Evolutionary conservation across 306 rosid species (phyloP), one percentile per base, ranked within the genome.

Genomic region (Glycine soja): DNA sequence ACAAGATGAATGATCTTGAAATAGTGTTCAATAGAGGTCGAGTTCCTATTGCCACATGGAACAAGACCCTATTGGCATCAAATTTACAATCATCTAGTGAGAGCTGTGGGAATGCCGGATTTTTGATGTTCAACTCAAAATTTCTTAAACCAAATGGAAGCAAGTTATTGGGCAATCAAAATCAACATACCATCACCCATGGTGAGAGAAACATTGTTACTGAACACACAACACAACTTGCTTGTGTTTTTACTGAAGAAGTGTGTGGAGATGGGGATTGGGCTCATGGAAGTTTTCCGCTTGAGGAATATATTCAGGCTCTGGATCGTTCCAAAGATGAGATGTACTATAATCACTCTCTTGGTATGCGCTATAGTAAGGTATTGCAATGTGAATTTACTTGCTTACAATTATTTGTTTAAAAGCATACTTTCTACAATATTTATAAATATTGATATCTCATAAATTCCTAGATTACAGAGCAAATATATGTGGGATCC

Each of bases 311-410:
- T 81, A 79, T 90, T 72, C 82, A 88, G 88, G 99, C 97, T 72
- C 79, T 92, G 42, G 95, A 91, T 56, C 92, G 99, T 81, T 85
- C 97, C 62, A 91, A 90, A 81, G 97, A 88, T 81, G 97, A 95
- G 81, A 82, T 93, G 70, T 88, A 90, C 87, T 93, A 95, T 82
- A 85, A 91, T 88, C 97, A 91, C 78, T 83, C 93, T 64, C 92
- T 90, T 79, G 97, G 97, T 68, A 93, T 93, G 99, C 90, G 90
- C 74, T 91, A 90, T 69, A 91, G 91, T 85, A 95, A 95, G 99
- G 99, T 95, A 77, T 81, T 79, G 40, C 52, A 68, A 72, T 48
- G 43, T 70, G 70, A 53, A 69, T 58, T 62, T 62, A 34, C 52
- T 70, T 18, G 32, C 15, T 68, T 32, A 71, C 16, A 42, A 24